Base-by-base conservation (phyloP, 805 yeast species). In the Yarrowia sp. region DNA sequence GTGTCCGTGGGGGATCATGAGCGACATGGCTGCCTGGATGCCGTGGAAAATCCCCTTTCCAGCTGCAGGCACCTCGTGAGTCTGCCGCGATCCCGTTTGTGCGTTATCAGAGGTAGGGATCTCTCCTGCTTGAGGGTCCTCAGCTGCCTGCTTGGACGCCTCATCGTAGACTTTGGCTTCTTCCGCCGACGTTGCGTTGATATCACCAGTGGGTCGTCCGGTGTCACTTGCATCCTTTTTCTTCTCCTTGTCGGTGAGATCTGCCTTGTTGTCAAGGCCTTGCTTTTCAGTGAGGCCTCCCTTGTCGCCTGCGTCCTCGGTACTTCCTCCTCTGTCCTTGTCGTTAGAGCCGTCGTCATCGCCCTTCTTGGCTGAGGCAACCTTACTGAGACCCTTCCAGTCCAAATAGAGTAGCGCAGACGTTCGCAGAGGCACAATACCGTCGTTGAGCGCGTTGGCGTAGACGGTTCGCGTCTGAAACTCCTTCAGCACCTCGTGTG, bases 351-450 rank as follows among this genome's bases (percentile, higher is more conserved):
- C 35, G 5, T n/a, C n/a, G 13, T 24, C 31, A 14, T 33, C 65
- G 3, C 71, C 71, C 14, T 64, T 63, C 24, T 64, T 65, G 3
- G 77, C 77, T 49, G 72, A 71, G 7, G 76, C 73, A 0, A 86
- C 86, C 51, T 79, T 78, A 3, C 81, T 76, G 16, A 87, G 75
- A 3, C 90, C 96, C 63, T 81, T 81, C 88, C 96, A 91, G 72
- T 94, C 98, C 13, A 94, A 73, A 69, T 87, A 93, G 25, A 93
- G 73, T 60, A 93, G 75, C 0, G 97, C 90, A 0, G 97, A 85
- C 0, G 99, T 94, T 58, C 98, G 77, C 67, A 94, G 76, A 0
- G 99, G 98, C 1, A 94, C 99, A 60, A 94, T 91, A 2, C 99
- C 99, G 74, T 94, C 99, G 72, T 94, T 86, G 18, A 89, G 78